A percentile compares a stretch with the other conserved stretches of the same genome.
phyloP scores from a whole-genome alignment of 2,329 filamentous ascomycete species.

The Clonostachys solani region DNA sequence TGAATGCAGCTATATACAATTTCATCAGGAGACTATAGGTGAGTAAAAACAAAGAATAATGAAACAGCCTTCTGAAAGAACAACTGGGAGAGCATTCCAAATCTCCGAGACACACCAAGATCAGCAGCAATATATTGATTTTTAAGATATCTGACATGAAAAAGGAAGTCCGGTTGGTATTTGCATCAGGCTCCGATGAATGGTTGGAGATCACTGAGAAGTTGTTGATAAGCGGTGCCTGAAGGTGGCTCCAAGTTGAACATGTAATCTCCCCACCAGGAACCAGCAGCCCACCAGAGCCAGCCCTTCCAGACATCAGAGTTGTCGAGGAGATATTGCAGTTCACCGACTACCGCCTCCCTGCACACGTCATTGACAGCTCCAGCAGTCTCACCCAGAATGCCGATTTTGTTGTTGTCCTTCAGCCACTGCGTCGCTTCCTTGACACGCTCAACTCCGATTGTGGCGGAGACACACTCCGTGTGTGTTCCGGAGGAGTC shows the following conservation, averaged over 20 bases:
- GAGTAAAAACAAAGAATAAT: no score
- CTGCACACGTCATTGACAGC: neutral
- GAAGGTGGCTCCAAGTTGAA: neutral
- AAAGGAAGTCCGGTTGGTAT: no score
- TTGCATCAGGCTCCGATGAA: conserved; percentile 4
- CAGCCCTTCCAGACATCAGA: conserved; percentile 31
- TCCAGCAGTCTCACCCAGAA: neutral
- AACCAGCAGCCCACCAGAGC: neutral
- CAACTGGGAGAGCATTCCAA: no score
- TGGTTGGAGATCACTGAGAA: conserved; percentile 10
- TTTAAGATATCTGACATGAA: no score
- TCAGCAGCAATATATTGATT: no score
- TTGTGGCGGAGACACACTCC: conserved; percentile 35
- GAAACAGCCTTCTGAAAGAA: no score
- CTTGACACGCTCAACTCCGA: neutral
- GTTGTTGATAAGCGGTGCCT: conserved; percentile 1
- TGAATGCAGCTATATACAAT: no score
- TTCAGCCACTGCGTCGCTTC: neutral
- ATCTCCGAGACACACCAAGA: no score
- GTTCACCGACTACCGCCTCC: neutral
- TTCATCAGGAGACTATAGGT: no score
- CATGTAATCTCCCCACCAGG: neutral
- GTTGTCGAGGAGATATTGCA: neutral
- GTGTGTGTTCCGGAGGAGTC: conserved; percentile 45
- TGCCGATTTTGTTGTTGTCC: neutral